These are phyloP conservation scores for Cytospora paraplurivora DNA, from an alignment of 2,329 filamentous ascomycete species.

Conservation along the genomic window DNA sequence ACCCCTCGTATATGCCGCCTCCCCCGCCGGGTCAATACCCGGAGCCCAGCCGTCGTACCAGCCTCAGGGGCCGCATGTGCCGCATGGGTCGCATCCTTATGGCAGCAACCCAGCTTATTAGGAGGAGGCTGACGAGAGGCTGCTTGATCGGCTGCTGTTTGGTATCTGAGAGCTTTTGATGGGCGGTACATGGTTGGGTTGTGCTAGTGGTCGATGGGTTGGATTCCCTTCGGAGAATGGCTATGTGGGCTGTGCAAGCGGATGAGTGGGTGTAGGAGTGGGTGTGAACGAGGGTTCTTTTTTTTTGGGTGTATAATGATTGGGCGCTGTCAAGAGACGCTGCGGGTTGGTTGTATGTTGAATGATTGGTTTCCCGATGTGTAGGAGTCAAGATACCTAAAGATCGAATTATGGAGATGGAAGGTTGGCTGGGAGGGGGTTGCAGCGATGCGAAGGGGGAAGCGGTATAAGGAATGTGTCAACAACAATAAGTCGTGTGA, in stretches of 20 bases:
- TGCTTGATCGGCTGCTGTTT: too few species aligned
- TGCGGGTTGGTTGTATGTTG: not conserved
- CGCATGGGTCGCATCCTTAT: constrained; percentile 21
- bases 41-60: constrained; percentile 27
- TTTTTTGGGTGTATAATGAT: not conserved
- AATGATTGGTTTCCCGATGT: not conserved
- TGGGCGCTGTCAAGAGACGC: not conserved
- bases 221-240: too few species aligned
- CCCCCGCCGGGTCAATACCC: constrained; percentile 35
- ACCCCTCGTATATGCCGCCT: constrained; percentile 29
- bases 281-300: not conserved
- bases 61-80: constrained; percentile 28
- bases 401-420: not conserved
- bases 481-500: not conserved
- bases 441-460: not conserved
- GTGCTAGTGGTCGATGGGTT: too few species aligned
- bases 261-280: too few species aligned
- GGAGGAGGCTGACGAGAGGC: not conserved
- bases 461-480: not conserved
- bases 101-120: constrained; percentile 26
- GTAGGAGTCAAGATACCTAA: not conserved
- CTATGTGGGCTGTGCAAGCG: too few species aligned
- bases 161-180: too few species aligned
- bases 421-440: not conserved
- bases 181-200: too few species aligned